Base-by-base conservation (phyloP, 169 alveolate genomes). In the Plasmodium billcollinsi region DNA sequence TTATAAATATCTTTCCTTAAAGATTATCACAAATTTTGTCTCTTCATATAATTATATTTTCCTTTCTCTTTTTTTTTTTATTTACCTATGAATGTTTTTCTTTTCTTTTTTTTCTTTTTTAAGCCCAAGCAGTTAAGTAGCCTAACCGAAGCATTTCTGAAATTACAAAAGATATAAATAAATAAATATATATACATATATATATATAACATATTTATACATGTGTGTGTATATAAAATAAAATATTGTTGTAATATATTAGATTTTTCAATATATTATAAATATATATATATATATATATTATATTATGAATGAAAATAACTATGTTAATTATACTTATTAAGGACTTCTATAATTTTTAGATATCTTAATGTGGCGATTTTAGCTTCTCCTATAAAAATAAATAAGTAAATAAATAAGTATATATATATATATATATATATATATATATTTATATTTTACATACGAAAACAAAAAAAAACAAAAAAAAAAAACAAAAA, bases 311-410 rank as follows among this genome's bases (percentile, higher is more conserved):
- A 18, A 59, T 54, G 43, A 29, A 33, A 56, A 47, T 73, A 54
- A 52, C 56, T 20, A 26, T 21, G n/a, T 20, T 73, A 54, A 1
- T 49, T 59, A 29, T 83, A 83, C 91, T 70, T 83, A 66, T 83
- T 83, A 56, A 69, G 67, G 70, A 83, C 83, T 83, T 83, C 91
- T 69, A 83, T 70, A 83, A 83, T 83, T 83, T 83, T 83, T 59
- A 83, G 62, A 61, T 83, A 83, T 69, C 91, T 61, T 63, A 83
- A 45, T 47, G 91, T 83, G 39, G 91, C 91, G 21, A 83, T 66
- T 83, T 83, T 83, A 47, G 91, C 91, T 69, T 83, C 91, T 15
- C 91, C 91, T 83, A 65, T 43, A 18, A 61, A 26, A 26, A 29
- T 9, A 59, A 62, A 61, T 61, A 74, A 73, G 20, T 39, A 61